Conservation (phyloP, 1,284 basidiomycete species). For the Malassezia furfur region DNA sequence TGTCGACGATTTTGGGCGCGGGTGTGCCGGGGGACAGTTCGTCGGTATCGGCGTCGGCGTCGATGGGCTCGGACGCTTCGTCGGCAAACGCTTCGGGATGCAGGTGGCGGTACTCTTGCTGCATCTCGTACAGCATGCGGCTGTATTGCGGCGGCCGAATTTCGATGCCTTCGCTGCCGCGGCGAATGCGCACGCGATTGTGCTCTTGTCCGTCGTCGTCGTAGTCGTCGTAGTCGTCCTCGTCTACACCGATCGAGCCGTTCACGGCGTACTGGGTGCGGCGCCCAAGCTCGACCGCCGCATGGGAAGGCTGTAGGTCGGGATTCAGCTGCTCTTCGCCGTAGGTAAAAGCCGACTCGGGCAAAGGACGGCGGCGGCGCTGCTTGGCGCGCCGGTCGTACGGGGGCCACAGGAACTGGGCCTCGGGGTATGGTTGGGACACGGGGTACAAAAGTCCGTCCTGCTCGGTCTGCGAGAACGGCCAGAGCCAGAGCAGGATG, state of each 20-base stretch:
- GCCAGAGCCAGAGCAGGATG: slow-evolving; percentile 72
- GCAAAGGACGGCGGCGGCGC: background rate
- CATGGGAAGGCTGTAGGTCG: background rate
- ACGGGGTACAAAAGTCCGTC: slow-evolving; percentile 69
- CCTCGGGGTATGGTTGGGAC: slow-evolving; percentile 55
- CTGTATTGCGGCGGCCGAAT: slow-evolving; percentile 19
- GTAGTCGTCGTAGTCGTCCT: slow-evolving; percentile 2
- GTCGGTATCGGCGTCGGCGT: background rate
- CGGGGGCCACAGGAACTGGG: slow-evolving; percentile 39
- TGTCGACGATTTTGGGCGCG: background rate
- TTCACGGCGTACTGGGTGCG: background rate
- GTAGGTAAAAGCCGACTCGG: background rate
- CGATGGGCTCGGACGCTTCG: background rate
- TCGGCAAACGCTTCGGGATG: background rate
- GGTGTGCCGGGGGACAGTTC: background rate
- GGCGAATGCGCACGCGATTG: slow-evolving; percentile 16
- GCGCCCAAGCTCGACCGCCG: background rate
- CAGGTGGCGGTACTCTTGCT: background rate
- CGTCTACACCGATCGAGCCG: background rate
- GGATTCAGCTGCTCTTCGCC: slow-evolving; percentile 15
- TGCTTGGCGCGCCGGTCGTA: slow-evolving; percentile 4
- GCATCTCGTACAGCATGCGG: slow-evolving; percentile 2
- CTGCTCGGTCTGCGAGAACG: slow-evolving; percentile 55
- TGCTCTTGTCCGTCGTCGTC: background rate
- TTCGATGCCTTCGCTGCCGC: slow-evolving; percentile 25